These are phyloP conservation scores for Termitomyces sp. DNA, from an alignment of 768 basidiomycete genomes.

Conservation along the genomic window DNA sequence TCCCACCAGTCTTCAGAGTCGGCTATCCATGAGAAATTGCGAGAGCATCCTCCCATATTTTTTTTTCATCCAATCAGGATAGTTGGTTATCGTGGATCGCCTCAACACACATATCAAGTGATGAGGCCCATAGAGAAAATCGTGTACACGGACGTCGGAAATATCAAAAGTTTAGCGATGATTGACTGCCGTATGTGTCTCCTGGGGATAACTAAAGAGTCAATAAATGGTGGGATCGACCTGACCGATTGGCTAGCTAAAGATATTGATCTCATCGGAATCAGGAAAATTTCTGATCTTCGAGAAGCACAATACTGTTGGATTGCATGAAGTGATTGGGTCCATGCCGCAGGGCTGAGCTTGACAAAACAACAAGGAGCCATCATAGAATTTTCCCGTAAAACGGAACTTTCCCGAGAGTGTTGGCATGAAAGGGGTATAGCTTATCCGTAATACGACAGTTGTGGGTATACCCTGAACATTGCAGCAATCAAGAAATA, in stretches of 20 bases:
- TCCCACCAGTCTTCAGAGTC: conserved; percentile 1
- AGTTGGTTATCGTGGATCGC: not conserved
- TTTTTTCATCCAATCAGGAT: conserved; percentile 1
- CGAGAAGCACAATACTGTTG: conserved; percentile 16
- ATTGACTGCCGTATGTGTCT: not conserved
- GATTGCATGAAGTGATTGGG: not conserved
- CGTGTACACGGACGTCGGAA: not conserved
- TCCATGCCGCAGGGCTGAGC: not conserved
- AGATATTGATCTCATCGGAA: conserved; percentile 15
- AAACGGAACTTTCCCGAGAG: conserved; percentile 16
- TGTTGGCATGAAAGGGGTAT: conserved; percentile 17
- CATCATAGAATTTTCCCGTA: conserved; percentile 1
- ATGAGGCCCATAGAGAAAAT: not conserved
- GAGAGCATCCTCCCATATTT: conserved; percentile 1
- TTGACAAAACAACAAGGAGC: conserved; percentile 2
- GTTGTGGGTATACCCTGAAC: conserved; percentile 13
- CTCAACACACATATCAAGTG: not conserved
- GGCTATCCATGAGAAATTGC: not conserved
- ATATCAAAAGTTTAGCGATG: not conserved
- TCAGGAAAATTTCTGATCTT: conserved; percentile 25
- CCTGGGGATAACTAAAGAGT: conserved; percentile 1
- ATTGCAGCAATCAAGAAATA: conserved; percentile 26
- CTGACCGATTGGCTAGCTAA: conserved; percentile 8
- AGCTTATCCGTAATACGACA: conserved; percentile 14
- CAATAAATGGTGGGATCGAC: not conserved